Conservation (phyloP, 2,329 filamentous ascomycete genomes). For the Hymenoscyphus albidus region DNA sequence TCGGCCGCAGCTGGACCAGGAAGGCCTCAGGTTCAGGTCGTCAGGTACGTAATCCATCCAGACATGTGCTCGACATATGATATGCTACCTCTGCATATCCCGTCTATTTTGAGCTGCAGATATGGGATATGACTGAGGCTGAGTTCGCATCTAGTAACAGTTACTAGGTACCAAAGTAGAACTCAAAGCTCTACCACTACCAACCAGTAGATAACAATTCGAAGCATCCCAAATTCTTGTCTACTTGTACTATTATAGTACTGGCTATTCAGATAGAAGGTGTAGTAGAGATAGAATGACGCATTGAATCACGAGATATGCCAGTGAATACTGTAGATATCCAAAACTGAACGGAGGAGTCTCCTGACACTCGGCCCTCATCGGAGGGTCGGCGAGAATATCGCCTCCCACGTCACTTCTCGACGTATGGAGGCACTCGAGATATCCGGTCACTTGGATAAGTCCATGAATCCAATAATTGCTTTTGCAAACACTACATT, state of each 20-base stretch:
- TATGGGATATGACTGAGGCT: background rate
- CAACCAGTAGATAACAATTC: background rate
- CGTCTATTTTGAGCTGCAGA: background rate
- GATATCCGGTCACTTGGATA: background rate
- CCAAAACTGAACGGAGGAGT: no score
- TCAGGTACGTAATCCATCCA: background rate
- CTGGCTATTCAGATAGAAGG: background rate
- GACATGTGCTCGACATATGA: background rate
- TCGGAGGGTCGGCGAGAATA: no score
- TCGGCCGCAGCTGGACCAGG: background rate
- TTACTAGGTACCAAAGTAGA: no score
- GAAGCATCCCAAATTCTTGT: background rate
- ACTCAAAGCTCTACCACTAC: no score
- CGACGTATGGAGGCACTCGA: background rate
- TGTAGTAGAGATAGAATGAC: background rate
- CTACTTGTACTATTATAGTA: background rate
- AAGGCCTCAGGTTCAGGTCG: no score
- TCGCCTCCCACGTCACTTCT: background rate
- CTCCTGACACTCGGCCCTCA: no score
- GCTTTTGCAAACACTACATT: background rate
- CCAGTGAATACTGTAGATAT: no score
- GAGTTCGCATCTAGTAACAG: no score
- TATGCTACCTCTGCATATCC: background rate
- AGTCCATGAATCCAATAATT: background rate
- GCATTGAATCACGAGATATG: no score